Evolutionary conservation across 257 asterid genomes (phyloP).

Genomic region (Solanum medicagineum): DNA sequence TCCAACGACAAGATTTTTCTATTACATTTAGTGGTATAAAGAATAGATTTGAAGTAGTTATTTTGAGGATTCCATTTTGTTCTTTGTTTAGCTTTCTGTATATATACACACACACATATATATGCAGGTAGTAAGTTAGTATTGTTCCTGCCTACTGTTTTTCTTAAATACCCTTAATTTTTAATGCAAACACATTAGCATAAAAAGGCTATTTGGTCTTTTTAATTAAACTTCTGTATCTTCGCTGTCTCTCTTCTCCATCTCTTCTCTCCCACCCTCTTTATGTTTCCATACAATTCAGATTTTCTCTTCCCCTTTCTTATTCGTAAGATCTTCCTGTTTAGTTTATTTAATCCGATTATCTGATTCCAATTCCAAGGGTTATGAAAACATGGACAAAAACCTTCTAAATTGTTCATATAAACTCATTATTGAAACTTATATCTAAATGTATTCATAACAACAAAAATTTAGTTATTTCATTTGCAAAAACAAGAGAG

Average conservation of each 20-base stretch:
- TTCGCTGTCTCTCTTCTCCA: neutral
- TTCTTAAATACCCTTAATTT: neutral
- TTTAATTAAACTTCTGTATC: neutral
- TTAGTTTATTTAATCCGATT: neutral
- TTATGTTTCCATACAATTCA: neutral
- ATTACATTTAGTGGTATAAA: neutral
- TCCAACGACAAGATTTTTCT: neutral
- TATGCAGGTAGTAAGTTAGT: neutral
- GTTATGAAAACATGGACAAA: neutral
- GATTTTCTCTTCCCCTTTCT: neutral
- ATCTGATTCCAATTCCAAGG: neutral
- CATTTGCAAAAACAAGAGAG: neutral
- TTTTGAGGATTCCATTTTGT: neutral
- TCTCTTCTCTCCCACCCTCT: neutral
- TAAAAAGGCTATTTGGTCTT: neutral
- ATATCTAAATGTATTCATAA: neutral
- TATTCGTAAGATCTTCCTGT: neutral
- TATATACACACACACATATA: neutral
- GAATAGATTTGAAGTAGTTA: neutral
- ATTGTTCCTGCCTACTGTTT: neutral
- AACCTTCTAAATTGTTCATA: neutral
- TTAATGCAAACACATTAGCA: neutral
- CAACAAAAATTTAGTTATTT: neutral
- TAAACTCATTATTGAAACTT: neutral
- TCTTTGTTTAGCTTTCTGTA: neutral